Evolutionary conservation across 73 alveolate species (phyloP), one percentile per base, ranked within the genome.

Genomic region (Paraurostyla sp.): DNA sequence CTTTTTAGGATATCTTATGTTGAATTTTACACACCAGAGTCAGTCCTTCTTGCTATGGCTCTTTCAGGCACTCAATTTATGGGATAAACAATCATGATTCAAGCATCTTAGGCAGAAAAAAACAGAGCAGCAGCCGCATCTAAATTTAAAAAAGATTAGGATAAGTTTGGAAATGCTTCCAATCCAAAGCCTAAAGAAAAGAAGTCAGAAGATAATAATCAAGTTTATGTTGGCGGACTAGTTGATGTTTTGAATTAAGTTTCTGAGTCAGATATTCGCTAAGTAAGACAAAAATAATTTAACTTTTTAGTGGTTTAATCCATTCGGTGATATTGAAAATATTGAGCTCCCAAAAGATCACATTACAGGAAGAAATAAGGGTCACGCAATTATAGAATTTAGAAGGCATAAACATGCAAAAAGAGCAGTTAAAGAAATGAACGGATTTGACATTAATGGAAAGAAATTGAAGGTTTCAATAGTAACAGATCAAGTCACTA

Each of bases 91-190:
- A 80, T 96, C n/a, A 93, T 90, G 88, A 96, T 98, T 20, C 94
- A 97, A 57, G 93, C 99, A 16, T 93, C 99, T 43, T 97, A 97
- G 88, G 99, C 99, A 33, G 99, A 98, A 82, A 98, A 96, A 85
- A 98, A 98, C 82, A 94, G 99, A 80, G 97, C 96, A 42, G 99
- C 99, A 18, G 95, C 95, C 46, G 99, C 98, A 22, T 57, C 93
- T 30, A 97, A 94, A 78, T 88, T 83, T 86, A 94, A 94, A 58
- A 93, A 98, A 90, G 93, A 96, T 60, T 80, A 89, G 89, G 91
- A 83, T 86, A 83, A 89, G 52, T 23, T 52, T 38, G 89, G 87
- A 9, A 27, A 43, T 48, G 30, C 69, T 6, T 73, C 25, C 23
- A 84, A 76, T 84, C 87, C 92, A 30, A 80, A 87, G 58, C 94